These are phyloP conservation scores for Fremontodendron californicum DNA, from an alignment of 345 rosid species.

Conservation along the genomic window DNA sequence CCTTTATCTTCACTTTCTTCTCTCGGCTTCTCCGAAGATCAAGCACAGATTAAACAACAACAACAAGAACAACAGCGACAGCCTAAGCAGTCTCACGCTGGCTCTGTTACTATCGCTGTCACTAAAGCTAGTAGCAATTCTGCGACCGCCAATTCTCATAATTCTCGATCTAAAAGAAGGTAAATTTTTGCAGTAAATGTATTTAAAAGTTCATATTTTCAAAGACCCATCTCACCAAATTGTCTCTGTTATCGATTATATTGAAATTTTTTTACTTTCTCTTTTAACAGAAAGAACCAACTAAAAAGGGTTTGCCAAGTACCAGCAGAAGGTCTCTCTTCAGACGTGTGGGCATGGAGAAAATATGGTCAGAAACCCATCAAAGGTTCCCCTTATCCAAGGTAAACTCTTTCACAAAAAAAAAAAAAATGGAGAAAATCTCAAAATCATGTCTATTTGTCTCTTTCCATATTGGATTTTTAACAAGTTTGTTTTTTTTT, in stretches of 20 bases:
- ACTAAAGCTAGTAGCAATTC: slow-evolving; percentile 27
- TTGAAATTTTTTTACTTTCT: not conserved
- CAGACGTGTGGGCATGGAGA: slow-evolving; percentile 99
- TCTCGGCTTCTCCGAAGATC: slow-evolving; percentile 27
- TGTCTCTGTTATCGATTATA: not conserved
- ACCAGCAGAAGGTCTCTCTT: slow-evolving; percentile 78
- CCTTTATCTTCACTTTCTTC: slow-evolving; percentile 43
- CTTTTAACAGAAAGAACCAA: slow-evolving; percentile 66
- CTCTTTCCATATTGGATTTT: not conserved
- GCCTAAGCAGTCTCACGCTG: slow-evolving; percentile 27
- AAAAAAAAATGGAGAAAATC: too few relatives aligned
- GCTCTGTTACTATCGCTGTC: slow-evolving; percentile 16
- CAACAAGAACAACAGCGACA: slow-evolving; percentile 27
- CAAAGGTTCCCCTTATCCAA: slow-evolving; percentile 97
- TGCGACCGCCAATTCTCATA: slow-evolving; percentile 42
- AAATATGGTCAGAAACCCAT: slow-evolving; percentile 99
- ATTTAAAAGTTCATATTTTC: not conserved
- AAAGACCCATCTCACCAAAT: not conserved
- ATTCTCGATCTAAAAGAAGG: slow-evolving; percentile 89
- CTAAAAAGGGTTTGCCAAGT: slow-evolving; percentile 85
- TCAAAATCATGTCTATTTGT: too few relatives aligned
- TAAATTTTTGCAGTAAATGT: slow-evolving; percentile 9
- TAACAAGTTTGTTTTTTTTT: not conserved
- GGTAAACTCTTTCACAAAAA: slow-evolving; percentile 45
- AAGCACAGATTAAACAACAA: too few relatives aligned